These are phyloP conservation scores for Schizochytrium sp. DNA, from an alignment of 108 stramenopile species.

Conservation along the genomic window DNA sequence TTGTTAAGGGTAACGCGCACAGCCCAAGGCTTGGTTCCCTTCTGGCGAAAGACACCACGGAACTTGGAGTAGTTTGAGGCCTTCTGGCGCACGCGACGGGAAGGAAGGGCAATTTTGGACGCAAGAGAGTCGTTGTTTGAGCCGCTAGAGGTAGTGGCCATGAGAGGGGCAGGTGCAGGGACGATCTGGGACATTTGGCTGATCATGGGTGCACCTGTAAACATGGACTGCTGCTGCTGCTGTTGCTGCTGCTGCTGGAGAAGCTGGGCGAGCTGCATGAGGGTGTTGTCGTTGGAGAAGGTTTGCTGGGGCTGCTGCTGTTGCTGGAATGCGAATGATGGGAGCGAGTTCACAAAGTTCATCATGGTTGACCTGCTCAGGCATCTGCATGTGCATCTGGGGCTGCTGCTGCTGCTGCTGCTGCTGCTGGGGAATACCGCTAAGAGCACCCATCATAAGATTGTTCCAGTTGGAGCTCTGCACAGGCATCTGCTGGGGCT, in stretches of 20 bases:
- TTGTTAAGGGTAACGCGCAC: conserved; percentile 8
- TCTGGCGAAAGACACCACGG: not conserved
- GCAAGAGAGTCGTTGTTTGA: not conserved
- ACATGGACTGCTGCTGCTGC: not conserved
- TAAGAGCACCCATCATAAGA: not conserved
- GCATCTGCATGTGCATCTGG: not conserved
- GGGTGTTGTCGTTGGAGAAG: not conserved
- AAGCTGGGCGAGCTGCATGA: conserved; percentile 29
- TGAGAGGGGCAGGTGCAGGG: not conserved
- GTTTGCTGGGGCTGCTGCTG: conserved; percentile 33
- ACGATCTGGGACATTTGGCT: not conserved
- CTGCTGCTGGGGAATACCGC: not conserved
- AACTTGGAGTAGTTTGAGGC: conserved; percentile 29
- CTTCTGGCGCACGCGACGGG: conserved; percentile 42
- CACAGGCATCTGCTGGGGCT: too few relatives aligned
- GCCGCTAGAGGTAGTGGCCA: not conserved
- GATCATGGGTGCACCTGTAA: not conserved
- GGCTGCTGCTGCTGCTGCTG: conserved; percentile 27
- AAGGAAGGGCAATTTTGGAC: conserved; percentile 33
- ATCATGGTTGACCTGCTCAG: not conserved
- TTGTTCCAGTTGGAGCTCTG: too few relatives aligned
- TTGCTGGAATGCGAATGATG: not conserved
- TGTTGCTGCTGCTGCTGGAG: conserved; percentile 10
- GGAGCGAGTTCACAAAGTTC: not conserved
- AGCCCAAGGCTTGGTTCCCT: conserved; percentile 51